Evolutionary conservation across 1,284 basidiomycete genomes (phyloP).

Genomic region (Neolentinus lepideus): DNA sequence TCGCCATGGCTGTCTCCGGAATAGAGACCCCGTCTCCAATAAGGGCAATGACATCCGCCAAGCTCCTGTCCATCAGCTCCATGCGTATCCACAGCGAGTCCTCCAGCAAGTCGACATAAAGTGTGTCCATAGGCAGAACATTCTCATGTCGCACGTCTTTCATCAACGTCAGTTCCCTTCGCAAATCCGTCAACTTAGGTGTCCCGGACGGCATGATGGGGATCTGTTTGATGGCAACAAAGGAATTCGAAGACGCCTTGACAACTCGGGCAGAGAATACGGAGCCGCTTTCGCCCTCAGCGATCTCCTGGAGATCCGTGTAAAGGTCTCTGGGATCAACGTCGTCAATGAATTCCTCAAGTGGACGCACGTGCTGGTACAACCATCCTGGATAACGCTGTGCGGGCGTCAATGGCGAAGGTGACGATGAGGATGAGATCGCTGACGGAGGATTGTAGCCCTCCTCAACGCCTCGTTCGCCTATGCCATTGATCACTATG

Average conservation of each 20-base stretch:
- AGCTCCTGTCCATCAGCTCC: constrained; percentile 79
- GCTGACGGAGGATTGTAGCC: constrained; percentile 8
- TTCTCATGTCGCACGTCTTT: constrained; percentile 48
- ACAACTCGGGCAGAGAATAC: constrained; percentile 57
- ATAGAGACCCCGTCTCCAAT: constrained; percentile 51
- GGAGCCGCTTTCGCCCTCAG: constrained; percentile 72
- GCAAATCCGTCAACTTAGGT: constrained; percentile 54
- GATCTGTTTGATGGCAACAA: constrained; percentile 63
- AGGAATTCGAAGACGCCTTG: constrained; percentile 21
- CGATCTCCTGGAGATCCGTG: constrained; percentile 62
- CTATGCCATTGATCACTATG: constrained; percentile 24
- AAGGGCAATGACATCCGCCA: constrained; percentile 67
- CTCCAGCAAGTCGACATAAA: constrained; percentile 60
- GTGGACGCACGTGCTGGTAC: constrained; percentile 48
- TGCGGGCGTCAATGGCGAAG: constrained; percentile 21
- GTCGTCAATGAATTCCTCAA: constrained; percentile 59
- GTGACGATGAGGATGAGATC: constrained; percentile 7
- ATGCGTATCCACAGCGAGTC: constrained; percentile 75
- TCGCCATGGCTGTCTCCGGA: constrained; percentile 57
- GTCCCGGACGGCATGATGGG: constrained; percentile 49
- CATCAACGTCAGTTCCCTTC: constrained; percentile 53
- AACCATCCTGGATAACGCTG: constrained; percentile 47
- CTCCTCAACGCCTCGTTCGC: constrained; percentile 2
- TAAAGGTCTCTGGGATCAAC: constrained; percentile 55
- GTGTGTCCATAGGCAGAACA: constrained; percentile 54